Evolutionary conservation across 352 stramenopile species (phyloP), one percentile per base, ranked within the genome.

Genomic region (Globisporangium okanoganense): DNA sequence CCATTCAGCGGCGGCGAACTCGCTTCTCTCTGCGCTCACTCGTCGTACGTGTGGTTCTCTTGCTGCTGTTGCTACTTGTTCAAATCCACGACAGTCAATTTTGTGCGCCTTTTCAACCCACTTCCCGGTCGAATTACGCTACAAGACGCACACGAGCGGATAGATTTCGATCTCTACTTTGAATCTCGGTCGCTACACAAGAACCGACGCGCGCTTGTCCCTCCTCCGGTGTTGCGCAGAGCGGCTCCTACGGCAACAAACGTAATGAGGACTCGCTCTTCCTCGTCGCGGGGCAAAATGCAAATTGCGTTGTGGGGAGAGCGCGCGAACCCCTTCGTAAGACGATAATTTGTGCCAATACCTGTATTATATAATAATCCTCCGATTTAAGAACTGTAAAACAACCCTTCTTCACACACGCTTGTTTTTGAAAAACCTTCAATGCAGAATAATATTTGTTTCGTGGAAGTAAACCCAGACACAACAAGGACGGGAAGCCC

Each of bases 1-100:
- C 47, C 61, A 67, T 67, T 36, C 25, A 45, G 22, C 33, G 33
- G 20, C 25, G 48, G 27, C 3, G 47, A n/a, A 6, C 29, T 35
- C 5, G 7, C 47, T 41, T 12, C 16, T 36, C 14, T n/a, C 14
- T 40, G 7, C 31, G 14, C 16, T 38, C 6, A 7, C 48, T 40
- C 48, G 10, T 20, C 22, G 16, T 16, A 5, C 2, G 14, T n/a
- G 45, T n/a, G 2, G 13, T 12, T 18, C 25, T 22, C 24, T 36
- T 33, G 29, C 27, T 52, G 25, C 16, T 38, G 25, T 6, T 29
- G 20, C 8, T 16, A 22, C 7, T 22, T 5, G 40, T 22, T 22
- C 40, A 45, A 22, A 10, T n/a, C 5, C 40, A 45, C 40, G 6
- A 20, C 40, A 20, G 40, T 16, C 47, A n/a, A n/a, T n/a, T 53